Conservation (phyloP, 2,329 filamentous ascomycete species). For the Botrytis pseudocinerea region DNA sequence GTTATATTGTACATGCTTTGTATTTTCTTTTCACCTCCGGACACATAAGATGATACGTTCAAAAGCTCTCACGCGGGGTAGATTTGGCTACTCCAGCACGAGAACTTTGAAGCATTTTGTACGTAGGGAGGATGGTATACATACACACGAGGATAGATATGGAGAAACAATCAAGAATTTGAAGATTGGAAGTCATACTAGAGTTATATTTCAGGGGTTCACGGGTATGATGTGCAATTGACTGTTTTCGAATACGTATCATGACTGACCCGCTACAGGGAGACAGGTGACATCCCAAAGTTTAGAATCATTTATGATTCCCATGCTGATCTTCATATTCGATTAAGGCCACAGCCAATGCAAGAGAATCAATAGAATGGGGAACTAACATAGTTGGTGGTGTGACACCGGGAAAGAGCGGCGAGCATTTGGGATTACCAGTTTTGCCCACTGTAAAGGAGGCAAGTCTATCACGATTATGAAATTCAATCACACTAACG, state of each 20-base stretch:
- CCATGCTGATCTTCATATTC: background rate
- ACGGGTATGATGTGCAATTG: slow-evolving; percentile 50
- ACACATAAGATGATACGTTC: slow-evolving; percentile 14
- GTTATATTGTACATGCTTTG: background rate
- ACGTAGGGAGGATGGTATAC: slow-evolving; percentile 20
- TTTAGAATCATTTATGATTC: slow-evolving; percentile 24
- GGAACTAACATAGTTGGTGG: slow-evolving; percentile 80
- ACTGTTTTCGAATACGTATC: background rate
- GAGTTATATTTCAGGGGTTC: slow-evolving; percentile 71
- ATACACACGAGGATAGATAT: slow-evolving; percentile 30
- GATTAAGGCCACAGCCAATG: slow-evolving; percentile 70
- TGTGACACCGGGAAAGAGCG: slow-evolving; percentile 68
- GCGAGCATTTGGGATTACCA: slow-evolving; percentile 72
- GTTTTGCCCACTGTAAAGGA: slow-evolving; percentile 67
- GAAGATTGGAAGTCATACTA: slow-evolving; percentile 65
- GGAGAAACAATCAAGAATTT: slow-evolving; percentile 64
- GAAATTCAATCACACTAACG: slow-evolving; percentile 8
- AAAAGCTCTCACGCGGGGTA: slow-evolving; percentile 28
- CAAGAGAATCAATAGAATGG: slow-evolving; percentile 72
- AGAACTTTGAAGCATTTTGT: slow-evolving; percentile 27
- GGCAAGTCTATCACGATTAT: slow-evolving; percentile 39
- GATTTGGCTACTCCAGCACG: slow-evolving; percentile 14
- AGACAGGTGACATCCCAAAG: slow-evolving; percentile 37
- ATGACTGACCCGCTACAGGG: slow-evolving; percentile 16
- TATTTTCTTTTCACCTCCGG: too few relatives aligned